A percentile compares a stretch with the other conserved stretches of the same genome.
Conservation (phyloP, 345 rosid genomes). For the Pistacia integerrima region DNA sequence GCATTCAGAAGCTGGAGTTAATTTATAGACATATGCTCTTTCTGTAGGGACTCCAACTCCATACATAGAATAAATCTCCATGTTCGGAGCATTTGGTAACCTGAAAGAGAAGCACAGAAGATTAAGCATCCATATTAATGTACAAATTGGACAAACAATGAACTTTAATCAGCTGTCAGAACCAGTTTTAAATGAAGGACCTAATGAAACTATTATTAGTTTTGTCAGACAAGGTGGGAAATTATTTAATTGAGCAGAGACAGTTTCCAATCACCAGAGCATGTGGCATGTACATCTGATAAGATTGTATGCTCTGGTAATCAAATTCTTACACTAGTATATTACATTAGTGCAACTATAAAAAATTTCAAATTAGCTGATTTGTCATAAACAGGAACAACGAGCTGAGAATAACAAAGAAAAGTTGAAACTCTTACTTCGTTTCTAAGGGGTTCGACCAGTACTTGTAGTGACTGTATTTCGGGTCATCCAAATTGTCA, state of each 20-base stretch:
- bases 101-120: conserved; percentile 35
- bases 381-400: neutral
- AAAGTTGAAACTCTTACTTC: conserved; percentile 39
- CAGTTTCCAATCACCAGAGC: neutral
- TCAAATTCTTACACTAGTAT: neutral
- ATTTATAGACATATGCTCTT: conserved; percentile 69
- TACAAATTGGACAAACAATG: conserved; percentile 1
- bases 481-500: conserved; percentile 62
- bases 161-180: neutral
- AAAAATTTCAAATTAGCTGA: neutral
- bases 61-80: conserved; percentile 74
- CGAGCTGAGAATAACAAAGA: neutral
- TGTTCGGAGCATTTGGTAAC: conserved; percentile 70
- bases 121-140: neutral
- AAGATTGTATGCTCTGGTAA: neutral
- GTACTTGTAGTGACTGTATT: conserved; percentile 57
- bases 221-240: neutral
- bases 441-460: conserved; percentile 83
- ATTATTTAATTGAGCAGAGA: neutral
- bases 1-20: conserved; percentile 51
- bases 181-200: neutral
- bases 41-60: conserved; percentile 78
- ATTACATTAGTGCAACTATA: neutral
- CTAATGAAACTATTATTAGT: neutral
- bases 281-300: neutral